A percentile compares a stretch with the other conserved stretches of the same genome.
These are phyloP conservation scores for Zymoseptoria crescenta DNA, from an alignment of 2,329 filamentous ascomycete genomes.

Conservation along the genomic window DNA sequence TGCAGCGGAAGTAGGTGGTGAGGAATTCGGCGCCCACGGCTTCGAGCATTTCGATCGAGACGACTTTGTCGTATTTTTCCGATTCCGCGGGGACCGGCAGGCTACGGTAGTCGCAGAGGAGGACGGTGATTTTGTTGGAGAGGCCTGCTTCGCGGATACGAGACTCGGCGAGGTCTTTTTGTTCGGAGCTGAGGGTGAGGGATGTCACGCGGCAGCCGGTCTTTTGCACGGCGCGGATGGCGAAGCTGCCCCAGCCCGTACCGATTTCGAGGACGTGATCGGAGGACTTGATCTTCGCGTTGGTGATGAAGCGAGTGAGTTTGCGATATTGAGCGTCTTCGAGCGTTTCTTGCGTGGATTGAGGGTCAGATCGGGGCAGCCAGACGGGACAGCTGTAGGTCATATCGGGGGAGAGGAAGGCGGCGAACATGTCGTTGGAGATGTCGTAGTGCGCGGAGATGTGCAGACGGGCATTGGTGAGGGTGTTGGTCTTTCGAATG, in stretches of 20 bases:
- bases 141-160: conserved; percentile 56
- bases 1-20: conserved; percentile 57
- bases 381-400: conserved; percentile 67
- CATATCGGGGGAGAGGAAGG: conserved; percentile 68
- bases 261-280: conserved; percentile 70
- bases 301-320: conserved; percentile 57
- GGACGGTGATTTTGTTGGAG: conserved; percentile 53
- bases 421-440: conserved; percentile 67
- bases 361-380: conserved; percentile 39
- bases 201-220: conserved; percentile 63
- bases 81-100: conserved; percentile 42
- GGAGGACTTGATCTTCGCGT: conserved; percentile 52
- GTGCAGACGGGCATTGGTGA: conserved; percentile 53
- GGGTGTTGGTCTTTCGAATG: conserved; percentile 39
- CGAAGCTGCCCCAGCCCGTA: conserved; percentile 68
- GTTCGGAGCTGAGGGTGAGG: conserved; percentile 60
- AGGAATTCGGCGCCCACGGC: conserved; percentile 63
- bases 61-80: conserved; percentile 57
- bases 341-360: conserved; percentile 47
- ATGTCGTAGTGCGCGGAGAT: conserved; percentile 69
- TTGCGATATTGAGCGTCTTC: conserved; percentile 62
- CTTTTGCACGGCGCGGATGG: conserved; percentile 57
- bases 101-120: conserved; percentile 61
- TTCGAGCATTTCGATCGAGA: conserved; percentile 73
- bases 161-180: conserved; percentile 59